These are phyloP conservation scores for Pythium chondricola DNA, from an alignment of 352 stramenopile genomes.

Conservation along the genomic window DNA sequence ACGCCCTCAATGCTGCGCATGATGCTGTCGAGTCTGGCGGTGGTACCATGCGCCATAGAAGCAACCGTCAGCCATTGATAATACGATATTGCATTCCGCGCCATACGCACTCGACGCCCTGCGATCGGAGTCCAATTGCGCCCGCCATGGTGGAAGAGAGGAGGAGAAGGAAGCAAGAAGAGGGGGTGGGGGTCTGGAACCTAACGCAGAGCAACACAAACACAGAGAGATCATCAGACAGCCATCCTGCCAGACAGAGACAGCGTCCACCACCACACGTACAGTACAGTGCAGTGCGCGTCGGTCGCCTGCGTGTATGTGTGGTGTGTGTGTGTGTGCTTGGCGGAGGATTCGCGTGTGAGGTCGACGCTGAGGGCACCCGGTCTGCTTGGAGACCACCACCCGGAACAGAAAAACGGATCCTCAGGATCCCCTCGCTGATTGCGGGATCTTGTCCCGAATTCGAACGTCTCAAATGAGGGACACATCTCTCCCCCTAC, in stretches of 20 bases:
- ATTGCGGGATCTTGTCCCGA: constrained; percentile 9
- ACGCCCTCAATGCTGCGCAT: constrained; percentile 38
- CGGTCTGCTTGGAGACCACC: constrained; percentile 13
- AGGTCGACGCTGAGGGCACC: neutral
- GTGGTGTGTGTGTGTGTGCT: too few species aligned
- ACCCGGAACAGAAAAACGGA: constrained; percentile 20
- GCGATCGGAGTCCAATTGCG: constrained; percentile 38
- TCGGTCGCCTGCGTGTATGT: too few species aligned
- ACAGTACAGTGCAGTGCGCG: too few species aligned
- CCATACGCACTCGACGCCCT: constrained; percentile 34
- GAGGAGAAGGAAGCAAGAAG: neutral
- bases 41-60: neutral
- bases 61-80: neutral
- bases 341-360: constrained; percentile 12
- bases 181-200: too few species aligned
- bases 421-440: too few species aligned
- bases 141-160: constrained; percentile 25
- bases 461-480: neutral
- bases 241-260: too few species aligned
- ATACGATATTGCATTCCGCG: neutral
- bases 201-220: neutral
- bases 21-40: constrained; percentile 43
- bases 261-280: too few species aligned
- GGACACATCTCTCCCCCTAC: constrained; percentile 10
- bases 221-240: neutral